A percentile compares a stretch with the other conserved stretches of the same genome.
Conservation (phyloP, 202 grass and related monocot genomes). For the Panicum hallii region DNA sequence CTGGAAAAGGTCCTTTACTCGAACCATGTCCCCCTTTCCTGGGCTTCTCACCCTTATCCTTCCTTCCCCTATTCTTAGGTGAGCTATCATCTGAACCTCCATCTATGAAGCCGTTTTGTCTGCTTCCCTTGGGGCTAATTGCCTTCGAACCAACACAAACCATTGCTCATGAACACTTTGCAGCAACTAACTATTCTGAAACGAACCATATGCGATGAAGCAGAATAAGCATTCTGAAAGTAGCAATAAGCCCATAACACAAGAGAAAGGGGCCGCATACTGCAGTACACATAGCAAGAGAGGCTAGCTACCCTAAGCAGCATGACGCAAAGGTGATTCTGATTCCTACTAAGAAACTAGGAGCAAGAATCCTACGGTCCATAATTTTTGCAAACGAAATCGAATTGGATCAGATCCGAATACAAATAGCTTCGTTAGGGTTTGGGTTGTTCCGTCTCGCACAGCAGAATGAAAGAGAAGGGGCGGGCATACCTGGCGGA, state of each 20-base stretch:
- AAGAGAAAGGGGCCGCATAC: background rate
- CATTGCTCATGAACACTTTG: slow-evolving; percentile 32
- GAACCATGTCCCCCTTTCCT: slow-evolving; percentile 42
- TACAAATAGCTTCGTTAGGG: no score
- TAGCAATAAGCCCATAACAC: background rate
- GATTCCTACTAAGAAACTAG: no score
- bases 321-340: no score
- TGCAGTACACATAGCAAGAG: background rate
- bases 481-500: no score
- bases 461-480: no score
- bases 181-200: slow-evolving; percentile 35
- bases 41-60: slow-evolving; percentile 41
- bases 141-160: slow-evolving; percentile 39
- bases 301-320: no score
- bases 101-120: background rate
- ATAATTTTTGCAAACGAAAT: no score
- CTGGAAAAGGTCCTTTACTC: slow-evolving; percentile 26
- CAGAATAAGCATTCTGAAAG: slow-evolving; percentile 28
- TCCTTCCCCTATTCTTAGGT: slow-evolving; percentile 45
- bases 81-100: slow-evolving; percentile 30
- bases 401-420: no score
- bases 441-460: no score
- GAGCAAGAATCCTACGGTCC: no score
- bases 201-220: background rate
- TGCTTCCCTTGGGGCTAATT: slow-evolving; percentile 22